A percentile compares a stretch with the other conserved stretches of the same genome.
Evolutionary conservation across 148 eudicot genomes (phyloP).

Genomic region (Vaccinium vitisidaea): DNA sequence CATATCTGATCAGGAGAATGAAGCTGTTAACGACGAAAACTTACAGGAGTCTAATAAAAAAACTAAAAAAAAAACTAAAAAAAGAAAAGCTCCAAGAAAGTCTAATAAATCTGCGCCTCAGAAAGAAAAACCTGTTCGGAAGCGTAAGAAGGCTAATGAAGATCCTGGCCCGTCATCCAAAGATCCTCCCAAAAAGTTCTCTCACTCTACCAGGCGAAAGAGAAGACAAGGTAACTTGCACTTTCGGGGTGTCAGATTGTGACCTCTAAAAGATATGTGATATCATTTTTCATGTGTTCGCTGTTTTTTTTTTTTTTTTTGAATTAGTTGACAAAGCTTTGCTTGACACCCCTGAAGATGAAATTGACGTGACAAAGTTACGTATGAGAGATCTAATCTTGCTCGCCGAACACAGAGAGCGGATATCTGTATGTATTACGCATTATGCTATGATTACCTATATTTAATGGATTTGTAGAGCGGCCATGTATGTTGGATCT

Average conservation of each 20-base stretch:
- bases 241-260: background rate
- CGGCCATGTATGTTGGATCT: background rate
- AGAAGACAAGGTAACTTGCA: slow-evolving; percentile 55
- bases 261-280: background rate
- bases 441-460: slow-evolving; percentile 3
- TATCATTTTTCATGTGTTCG: background rate
- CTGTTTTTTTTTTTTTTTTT: background rate
- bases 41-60: slow-evolving; percentile 22
- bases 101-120: slow-evolving; percentile 42
- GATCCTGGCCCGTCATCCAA: slow-evolving; percentile 29
- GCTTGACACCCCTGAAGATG: slow-evolving; percentile 80
- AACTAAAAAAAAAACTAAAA: slow-evolving; percentile 19
- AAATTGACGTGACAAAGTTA: slow-evolving; percentile 50
- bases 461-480: background rate
- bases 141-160: slow-evolving; percentile 43
- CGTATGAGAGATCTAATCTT: slow-evolving; percentile 63
- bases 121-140: slow-evolving; percentile 51
- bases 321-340: slow-evolving; percentile 58
- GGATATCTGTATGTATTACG: slow-evolving; percentile 37
- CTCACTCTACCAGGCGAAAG: slow-evolving; percentile 64
- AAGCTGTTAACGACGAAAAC: slow-evolving; percentile 21
- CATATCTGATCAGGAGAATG: slow-evolving; percentile 15
- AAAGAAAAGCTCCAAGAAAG: slow-evolving; percentile 33
- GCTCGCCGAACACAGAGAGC: slow-evolving; percentile 67
- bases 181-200: slow-evolving; percentile 58